phyloP scores from a whole-genome alignment of 768 basidiomycete genomes.

The Podaxis rugospora region DNA sequence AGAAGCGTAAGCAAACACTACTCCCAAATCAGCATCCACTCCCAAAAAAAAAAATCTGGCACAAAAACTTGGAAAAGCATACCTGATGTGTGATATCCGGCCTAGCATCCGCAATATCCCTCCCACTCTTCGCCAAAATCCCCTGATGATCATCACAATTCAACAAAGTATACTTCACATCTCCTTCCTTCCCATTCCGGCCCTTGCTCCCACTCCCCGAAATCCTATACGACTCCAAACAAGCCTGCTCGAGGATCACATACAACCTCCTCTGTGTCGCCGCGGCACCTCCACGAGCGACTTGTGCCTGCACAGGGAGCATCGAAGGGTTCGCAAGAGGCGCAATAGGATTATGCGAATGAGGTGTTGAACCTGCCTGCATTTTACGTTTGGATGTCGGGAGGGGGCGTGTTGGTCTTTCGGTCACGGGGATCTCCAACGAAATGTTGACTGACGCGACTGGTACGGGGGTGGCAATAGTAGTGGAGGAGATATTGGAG shows the following conservation, averaged over 20 bases:
- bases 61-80: constrained; percentile 16
- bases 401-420: constrained; percentile 63
- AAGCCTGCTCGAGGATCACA: constrained; percentile 91
- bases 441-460: background rate
- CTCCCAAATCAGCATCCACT: background rate
- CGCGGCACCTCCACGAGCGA: constrained; percentile 51
- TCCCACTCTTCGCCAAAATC: constrained; percentile 93
- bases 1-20: constrained; percentile 94
- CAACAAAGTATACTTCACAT: constrained; percentile 92
- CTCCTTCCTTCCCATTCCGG: constrained; percentile 57
- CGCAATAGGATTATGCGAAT: constrained; percentile 42
- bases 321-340: constrained; percentile 67
- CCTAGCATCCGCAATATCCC: constrained; percentile 98
- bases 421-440: constrained; percentile 13
- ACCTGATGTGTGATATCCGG: constrained; percentile 99
- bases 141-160: constrained; percentile 99
- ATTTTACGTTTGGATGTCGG: constrained; percentile 56
- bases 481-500: constrained; percentile 16
- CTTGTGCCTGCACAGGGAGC: constrained; percentile 79
- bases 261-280: constrained; percentile 67
- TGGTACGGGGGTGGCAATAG: constrained; percentile 13
- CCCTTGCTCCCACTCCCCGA: constrained; percentile 54
- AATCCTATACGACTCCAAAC: constrained; percentile 91
- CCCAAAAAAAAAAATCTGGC: constrained; percentile 3
- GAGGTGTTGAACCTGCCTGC: constrained; percentile 23